Evolutionary conservation across 345 rosid species (phyloP).

Genomic region (Anastatica hierochuntica): DNA sequence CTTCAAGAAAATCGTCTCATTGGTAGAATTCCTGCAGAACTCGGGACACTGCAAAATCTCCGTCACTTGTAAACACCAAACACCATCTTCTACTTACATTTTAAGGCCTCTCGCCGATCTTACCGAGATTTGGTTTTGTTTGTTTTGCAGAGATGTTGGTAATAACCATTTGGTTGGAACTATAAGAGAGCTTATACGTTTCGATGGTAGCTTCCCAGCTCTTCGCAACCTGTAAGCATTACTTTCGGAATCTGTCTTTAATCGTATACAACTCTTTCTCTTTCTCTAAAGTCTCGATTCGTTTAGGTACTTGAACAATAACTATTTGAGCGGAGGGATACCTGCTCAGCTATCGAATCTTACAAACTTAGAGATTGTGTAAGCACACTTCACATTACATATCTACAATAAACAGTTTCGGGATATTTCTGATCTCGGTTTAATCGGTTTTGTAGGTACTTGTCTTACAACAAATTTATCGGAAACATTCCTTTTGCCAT

Average conservation of each 20-base stretch:
- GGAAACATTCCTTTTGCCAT: constrained; percentile 67
- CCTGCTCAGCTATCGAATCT: constrained; percentile 89
- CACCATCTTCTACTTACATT: not conserved
- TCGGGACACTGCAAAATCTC: constrained; percentile 65
- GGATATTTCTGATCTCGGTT: not conserved
- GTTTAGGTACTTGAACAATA: constrained; percentile 74
- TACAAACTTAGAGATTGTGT: constrained; percentile 85
- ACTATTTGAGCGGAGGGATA: constrained; percentile 86
- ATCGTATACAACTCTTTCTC: not conserved
- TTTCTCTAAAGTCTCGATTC: constrained; percentile 1
- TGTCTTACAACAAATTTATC: constrained; percentile 76
- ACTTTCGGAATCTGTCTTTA: not conserved
- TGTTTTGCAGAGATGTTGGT: constrained; percentile 68
- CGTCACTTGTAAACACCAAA: constrained; percentile 36
- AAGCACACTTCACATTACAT: constrained; percentile 25
- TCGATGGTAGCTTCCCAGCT: constrained; percentile 80
- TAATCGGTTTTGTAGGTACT: constrained; percentile 42
- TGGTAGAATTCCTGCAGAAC: constrained; percentile 78
- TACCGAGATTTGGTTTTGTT: constrained; percentile 3
- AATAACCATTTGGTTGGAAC: constrained; percentile 95
- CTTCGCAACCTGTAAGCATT: constrained; percentile 80
- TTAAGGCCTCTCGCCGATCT: not conserved
- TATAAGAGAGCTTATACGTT: constrained; percentile 76
- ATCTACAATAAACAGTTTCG: too few relatives aligned
- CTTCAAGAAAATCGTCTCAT: constrained; percentile 85